These are phyloP conservation scores for Ammopiptanthus mongolicus DNA, from an alignment of 306 rosid species.

Conservation along the genomic window DNA sequence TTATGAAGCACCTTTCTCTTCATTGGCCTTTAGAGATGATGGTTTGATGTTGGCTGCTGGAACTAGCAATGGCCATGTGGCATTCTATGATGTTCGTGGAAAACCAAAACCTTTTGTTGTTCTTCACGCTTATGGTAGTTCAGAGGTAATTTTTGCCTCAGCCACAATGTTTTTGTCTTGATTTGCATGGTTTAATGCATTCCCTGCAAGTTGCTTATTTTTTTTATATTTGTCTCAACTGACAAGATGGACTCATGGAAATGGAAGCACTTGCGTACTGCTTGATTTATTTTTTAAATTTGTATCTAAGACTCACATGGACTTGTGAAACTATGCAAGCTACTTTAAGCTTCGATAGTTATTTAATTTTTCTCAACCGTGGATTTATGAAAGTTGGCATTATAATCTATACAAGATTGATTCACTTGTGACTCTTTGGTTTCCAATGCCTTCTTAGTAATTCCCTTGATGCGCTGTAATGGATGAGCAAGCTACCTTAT, in stretches of 20 bases:
- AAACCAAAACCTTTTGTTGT: constrained; percentile 88
- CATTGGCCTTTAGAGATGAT: constrained; percentile 89
- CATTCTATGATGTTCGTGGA: constrained; percentile 93
- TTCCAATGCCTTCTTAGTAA: not conserved
- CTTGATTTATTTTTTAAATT: not conserved
- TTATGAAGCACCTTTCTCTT: constrained; percentile 90
- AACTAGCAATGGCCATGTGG: constrained; percentile 94
- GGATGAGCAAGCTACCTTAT: not conserved
- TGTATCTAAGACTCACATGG: not conserved
- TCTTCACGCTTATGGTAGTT: constrained; percentile 77
- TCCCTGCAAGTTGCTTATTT: not conserved
- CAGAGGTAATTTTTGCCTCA: constrained; percentile 35
- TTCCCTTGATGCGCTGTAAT: not conserved
- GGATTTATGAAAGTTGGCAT: not conserved
- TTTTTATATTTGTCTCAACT: not conserved
- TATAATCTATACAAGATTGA: not conserved
- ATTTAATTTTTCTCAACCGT: not conserved
- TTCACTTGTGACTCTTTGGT: not conserved
- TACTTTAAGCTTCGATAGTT: constrained; percentile 9
- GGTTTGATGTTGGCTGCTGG: constrained; percentile 97
- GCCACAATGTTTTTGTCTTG: not conserved
- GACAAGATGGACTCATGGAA: not conserved
- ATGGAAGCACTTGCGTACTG: not conserved
- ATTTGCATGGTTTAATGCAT: not conserved
- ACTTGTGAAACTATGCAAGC: not conserved